Evolutionary conservation across 176 grass and related monocot genomes (phyloP), one percentile per base, ranked within the genome.

Genomic region (Zizania latifolia): DNA sequence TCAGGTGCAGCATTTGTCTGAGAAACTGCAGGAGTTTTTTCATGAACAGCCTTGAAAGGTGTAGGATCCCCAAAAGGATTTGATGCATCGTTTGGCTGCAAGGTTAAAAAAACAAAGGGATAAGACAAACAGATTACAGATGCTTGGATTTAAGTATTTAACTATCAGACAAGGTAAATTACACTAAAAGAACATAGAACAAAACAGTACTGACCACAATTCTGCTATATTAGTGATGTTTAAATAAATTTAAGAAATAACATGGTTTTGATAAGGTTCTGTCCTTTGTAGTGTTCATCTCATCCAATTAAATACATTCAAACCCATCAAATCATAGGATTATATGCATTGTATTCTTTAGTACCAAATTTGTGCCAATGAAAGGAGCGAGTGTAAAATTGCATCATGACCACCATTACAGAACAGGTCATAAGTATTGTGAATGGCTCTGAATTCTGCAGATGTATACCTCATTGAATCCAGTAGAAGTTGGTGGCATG

Each of bases 51-150:
- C 81, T 79, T 92, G 81, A 99, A 99, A 84, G 91, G 89, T 60
- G 79, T 87, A 59, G 89, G 54, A 29, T 94, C 95, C 17, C 92
- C 95, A 68, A 99, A 99, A 68, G 95, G 95, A 94, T 99, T 92
- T 70, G 78, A 66, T 31, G 82, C 80, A 81, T 86, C 84, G 26
- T 77, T 74, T 60, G 34, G 27, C 71, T 79, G 57, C 65, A 87
- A 76, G 16, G 19, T 75, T 33, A 58, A 68, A 71, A 50, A 16
- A 34, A 7, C 53, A 45, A 50, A 35, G 54, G 29, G 10, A 56
- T 64, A 71, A 36, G 27, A 41, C 54, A 19, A 89, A 83, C 12
- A 8, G 59, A 65, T 58, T 85, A 83, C 12, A 8, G 59, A 65
- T 58, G 22, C 5, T 19, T 34, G 15, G 39, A 35, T 78, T 76